Evolutionary conservation across 768 basidiomycete species (phyloP).

Genomic region (Naganishia vishniacii): DNA sequence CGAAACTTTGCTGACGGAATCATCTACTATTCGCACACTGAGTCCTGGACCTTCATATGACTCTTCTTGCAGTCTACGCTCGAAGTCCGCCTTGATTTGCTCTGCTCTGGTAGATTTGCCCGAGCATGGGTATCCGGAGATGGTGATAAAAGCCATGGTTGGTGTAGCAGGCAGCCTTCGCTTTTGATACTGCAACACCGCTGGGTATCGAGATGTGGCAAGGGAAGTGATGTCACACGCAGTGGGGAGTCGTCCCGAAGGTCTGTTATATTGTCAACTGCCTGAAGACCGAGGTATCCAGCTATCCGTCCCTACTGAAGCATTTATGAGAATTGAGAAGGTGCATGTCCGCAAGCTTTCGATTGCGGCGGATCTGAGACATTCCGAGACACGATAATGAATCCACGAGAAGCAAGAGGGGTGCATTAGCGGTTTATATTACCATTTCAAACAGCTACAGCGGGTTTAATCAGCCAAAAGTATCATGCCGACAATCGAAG

Average conservation of each 20-base stretch:
- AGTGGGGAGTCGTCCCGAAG: too few species aligned
- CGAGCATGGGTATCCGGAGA: slow-evolving; percentile 79
- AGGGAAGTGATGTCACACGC: too few species aligned
- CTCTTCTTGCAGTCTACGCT: slow-evolving; percentile 56
- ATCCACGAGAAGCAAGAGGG: too few species aligned
- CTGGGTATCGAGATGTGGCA: too few species aligned
- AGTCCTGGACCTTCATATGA: slow-evolving; percentile 53
- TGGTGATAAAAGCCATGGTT: slow-evolving; percentile 85
- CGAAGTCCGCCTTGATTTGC: slow-evolving; percentile 61
- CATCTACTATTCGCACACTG: slow-evolving; percentile 60
- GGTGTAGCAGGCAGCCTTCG: background rate
- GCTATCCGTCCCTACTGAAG: too few species aligned
- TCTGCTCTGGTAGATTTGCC: slow-evolving; percentile 74
- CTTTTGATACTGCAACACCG: background rate
- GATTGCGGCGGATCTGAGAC: slow-evolving; percentile 12
- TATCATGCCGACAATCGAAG: slow-evolving; percentile 11
- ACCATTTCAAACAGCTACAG: too few species aligned
- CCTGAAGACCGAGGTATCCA: too few species aligned
- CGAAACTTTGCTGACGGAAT: slow-evolving; percentile 63
- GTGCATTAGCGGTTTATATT: too few species aligned
- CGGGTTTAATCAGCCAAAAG: too few species aligned
- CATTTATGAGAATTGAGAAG: too few species aligned
- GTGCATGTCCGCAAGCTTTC: too few species aligned
- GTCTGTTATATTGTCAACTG: too few species aligned
- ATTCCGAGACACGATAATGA: background rate